Evolutionary conservation across 2,329 filamentous ascomycete genomes (phyloP), one percentile per base, ranked within the genome.

Genomic region (Arthrobotrys entomopaga): DNA sequence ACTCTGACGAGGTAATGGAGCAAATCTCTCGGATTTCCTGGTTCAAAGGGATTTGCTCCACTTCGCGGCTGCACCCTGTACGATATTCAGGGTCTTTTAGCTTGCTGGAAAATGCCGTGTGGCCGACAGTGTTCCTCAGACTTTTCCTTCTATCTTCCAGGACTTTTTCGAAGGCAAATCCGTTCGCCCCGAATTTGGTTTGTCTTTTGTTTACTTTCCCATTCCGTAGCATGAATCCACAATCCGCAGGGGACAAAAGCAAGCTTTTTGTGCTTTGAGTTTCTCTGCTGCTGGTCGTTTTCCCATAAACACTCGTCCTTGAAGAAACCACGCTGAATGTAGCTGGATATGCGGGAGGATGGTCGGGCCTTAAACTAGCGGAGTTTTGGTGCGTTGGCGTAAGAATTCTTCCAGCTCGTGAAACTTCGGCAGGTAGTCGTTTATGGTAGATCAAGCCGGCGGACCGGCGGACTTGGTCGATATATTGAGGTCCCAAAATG

Each of bases 191-290:
- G 16, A 19, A 19, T 7, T 43, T 20, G 60, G 60, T 65, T 65
- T 65, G 61, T 57, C 52, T 34, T n/a, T 19, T 13, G 26, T 38
- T 6, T 29, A 26, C 24, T 57, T 65, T 57, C 61, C 50, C 24
- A 38, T 65, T 57, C 29, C 52, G 46, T n/a, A 19, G n/a, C 2
- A 11, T 22, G 19, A 19, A 13, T 19, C 19, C 19, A 50, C 46
- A 19, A 50, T 34, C 10, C 29, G 29, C 29, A 34, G 29, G 29
- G 46, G 46, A 19, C n/a, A 19, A 19, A 20, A 53, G 22, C 50
- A 50, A 20, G 20, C 16, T 50, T 22, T 24, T 50, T 50, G 10
- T n/a, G 43, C 10, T 3, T 19, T 3, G 20, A 50, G 20, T 19
- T 13, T n/a, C 42, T 2, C 16, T 43, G 3, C 40, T 29, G 3